These are phyloP conservation scores for Rhododendron mucronatum DNA, from an alignment of 148 eudicot genomes.

Conservation along the genomic window DNA sequence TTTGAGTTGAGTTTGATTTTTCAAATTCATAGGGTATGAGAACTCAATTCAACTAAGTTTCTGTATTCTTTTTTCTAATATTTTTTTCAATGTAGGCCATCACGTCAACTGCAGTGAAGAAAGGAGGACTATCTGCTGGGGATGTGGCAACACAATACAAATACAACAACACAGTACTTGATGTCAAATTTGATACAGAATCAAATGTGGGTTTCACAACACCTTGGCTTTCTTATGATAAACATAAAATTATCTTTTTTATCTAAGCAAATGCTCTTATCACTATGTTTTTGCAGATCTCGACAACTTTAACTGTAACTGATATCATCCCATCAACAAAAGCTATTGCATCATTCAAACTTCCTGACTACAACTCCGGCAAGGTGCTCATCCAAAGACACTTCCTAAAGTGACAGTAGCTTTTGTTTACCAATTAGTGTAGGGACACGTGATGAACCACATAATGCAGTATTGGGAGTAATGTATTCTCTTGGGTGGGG, in stretches of 20 bases:
- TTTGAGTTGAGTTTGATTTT: neutral
- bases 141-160: slow-evolving; percentile 77
- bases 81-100: slow-evolving; percentile 18
- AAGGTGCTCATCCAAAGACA: slow-evolving; percentile 44
- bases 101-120: slow-evolving; percentile 87
- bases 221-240: neutral
- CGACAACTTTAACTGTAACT: slow-evolving; percentile 56
- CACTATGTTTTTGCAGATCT: slow-evolving; percentile 45
- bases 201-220: slow-evolving; percentile 57
- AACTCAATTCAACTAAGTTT: neutral
- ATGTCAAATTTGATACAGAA: slow-evolving; percentile 80
- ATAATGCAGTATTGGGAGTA: neutral
- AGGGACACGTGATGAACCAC: neutral
- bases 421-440: neutral
- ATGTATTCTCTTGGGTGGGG: neutral
- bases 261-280: slow-evolving; percentile 3
- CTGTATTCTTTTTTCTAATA: neutral
- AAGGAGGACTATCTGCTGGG: slow-evolving; percentile 87
- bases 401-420: neutral
- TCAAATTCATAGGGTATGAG: neutral
- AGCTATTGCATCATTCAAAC: slow-evolving; percentile 68
- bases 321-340: slow-evolving; percentile 80
- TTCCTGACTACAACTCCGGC: slow-evolving; percentile 70
- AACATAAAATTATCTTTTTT: neutral
- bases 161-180: slow-evolving; percentile 57